phyloP scores from a whole-genome alignment of 495 filamentous ascomycete species.

The Podospora sp. region DNA sequence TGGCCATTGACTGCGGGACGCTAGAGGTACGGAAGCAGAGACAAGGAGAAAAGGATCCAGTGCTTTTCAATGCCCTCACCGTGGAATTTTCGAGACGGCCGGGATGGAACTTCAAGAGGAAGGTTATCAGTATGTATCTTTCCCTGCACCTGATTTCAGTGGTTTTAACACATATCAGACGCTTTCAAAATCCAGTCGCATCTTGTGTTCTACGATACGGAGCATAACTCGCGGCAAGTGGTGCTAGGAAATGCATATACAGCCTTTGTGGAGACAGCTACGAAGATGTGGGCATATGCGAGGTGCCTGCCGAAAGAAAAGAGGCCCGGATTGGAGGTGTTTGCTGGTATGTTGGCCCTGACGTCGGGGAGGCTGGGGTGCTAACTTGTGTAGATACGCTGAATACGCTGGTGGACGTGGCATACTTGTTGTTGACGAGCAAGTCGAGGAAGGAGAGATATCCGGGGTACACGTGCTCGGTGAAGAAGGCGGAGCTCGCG shows the following conservation, averaged over 20 bases:
- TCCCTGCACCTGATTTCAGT: not conserved
- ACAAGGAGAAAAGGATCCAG: conserved; percentile 28
- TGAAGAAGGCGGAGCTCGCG: conserved; percentile 66
- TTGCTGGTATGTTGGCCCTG: conserved; percentile 55
- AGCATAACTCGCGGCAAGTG: conserved; percentile 68
- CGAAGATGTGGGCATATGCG: conserved; percentile 82
- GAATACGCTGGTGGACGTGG: conserved; percentile 64
- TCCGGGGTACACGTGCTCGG: conserved; percentile 57
- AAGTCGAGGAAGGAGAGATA: conserved; percentile 49
- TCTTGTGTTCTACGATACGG: conserved; percentile 85
- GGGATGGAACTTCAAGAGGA: conserved; percentile 75
- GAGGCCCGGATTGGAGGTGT: conserved; percentile 55
- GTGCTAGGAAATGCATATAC: conserved; percentile 75
- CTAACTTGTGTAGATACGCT: conserved; percentile 58
- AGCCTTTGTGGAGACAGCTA: conserved; percentile 73
- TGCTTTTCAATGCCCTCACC: conserved; percentile 67
- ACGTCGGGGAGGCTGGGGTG: not conserved
- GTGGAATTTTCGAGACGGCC: conserved; percentile 71
- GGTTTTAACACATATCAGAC: conserved; percentile 44
- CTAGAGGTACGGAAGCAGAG: conserved; percentile 62
- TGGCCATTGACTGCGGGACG: conserved; percentile 70
- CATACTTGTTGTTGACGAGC: conserved; percentile 65
- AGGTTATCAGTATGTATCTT: conserved; percentile 62
- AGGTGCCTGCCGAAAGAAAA: conserved; percentile 59
- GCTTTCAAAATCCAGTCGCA: conserved; percentile 86